Conservation (phyloP, 225 moss, liverwort and hornwort species). For the Bryoerythrophyllum caledonicum region DNA sequence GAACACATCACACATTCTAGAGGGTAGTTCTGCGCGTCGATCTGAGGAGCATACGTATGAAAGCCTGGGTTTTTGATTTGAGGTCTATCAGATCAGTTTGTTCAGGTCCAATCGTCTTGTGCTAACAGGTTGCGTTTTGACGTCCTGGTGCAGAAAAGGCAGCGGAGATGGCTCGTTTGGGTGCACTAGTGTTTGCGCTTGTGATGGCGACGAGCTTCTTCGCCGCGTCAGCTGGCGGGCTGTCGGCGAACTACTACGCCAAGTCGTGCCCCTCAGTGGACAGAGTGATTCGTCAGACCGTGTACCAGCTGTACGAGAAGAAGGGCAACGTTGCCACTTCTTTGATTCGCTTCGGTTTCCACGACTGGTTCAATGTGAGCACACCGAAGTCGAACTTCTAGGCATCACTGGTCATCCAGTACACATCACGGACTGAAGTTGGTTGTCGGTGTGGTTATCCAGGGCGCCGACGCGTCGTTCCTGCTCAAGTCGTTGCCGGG, state of each 20-base stretch:
- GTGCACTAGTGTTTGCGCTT: background rate
- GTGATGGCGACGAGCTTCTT: conserved; percentile 17
- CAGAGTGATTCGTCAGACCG: conserved; percentile 34
- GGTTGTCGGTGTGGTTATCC: background rate
- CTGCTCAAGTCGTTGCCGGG: conserved; percentile 40
- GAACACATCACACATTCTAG: too few species aligned
- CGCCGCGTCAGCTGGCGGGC: conserved; percentile 19
- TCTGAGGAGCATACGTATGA: background rate
- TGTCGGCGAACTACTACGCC: conserved; percentile 19
- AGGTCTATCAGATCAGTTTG: too few species aligned
- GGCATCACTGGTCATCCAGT: too few species aligned
- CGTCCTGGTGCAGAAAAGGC: background rate
- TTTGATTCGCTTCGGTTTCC: conserved; percentile 45
- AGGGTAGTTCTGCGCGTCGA: background rate
- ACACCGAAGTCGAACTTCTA: background rate
- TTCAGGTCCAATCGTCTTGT: background rate
- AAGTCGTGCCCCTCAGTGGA: conserved; percentile 36
- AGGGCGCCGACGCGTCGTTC: conserved; percentile 70
- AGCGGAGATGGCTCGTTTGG: conserved; percentile 21
- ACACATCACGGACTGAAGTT: background rate
- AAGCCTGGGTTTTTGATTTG: background rate
- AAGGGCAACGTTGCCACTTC: conserved; percentile 57
- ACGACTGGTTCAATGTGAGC: conserved; percentile 53
- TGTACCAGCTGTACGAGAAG: conserved; percentile 44
- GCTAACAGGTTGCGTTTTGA: background rate